These are phyloP conservation scores for Phyllosticta citrichinensis DNA, from an alignment of 2,329 filamentous ascomycete genomes.

Conservation along the genomic window DNA sequence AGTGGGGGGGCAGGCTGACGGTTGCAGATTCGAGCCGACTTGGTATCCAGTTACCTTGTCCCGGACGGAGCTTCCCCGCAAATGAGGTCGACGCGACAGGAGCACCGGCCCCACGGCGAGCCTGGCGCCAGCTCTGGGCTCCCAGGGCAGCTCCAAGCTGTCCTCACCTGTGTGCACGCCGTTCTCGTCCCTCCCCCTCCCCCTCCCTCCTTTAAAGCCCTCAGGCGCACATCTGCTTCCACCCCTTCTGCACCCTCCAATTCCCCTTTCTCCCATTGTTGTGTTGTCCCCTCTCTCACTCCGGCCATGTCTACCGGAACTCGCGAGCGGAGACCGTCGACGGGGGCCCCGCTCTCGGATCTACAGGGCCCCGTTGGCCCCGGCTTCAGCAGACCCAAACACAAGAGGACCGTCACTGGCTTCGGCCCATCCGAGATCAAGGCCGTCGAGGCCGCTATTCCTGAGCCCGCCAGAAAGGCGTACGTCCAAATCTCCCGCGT, in stretches of 20 bases:
- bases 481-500: slow-evolving; percentile 41
- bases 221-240: neutral
- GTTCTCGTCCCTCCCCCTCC: neutral
- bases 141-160: neutral
- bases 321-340: slow-evolving; percentile 72
- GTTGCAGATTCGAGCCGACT: neutral
- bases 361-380: slow-evolving; percentile 80
- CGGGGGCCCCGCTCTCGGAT: slow-evolving; percentile 73
- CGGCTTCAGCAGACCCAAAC: slow-evolving; percentile 82
- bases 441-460: slow-evolving; percentile 81
- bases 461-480: slow-evolving; percentile 75
- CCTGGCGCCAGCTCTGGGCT: neutral
- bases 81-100: neutral
- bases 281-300: neutral
- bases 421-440: slow-evolving; percentile 90
- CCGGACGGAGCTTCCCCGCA: neutral
- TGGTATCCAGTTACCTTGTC: neutral
- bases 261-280: neutral
- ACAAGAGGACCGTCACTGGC: slow-evolving; percentile 93
- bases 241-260: neutral
- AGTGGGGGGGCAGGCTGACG: neutral
- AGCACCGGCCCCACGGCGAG: neutral
- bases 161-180: neutral
- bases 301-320: slow-evolving; percentile 22
- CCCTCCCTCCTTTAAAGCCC: neutral